phyloP scores from a whole-genome alignment of 345 rosid genomes.

The Salix arbutifolia region DNA sequence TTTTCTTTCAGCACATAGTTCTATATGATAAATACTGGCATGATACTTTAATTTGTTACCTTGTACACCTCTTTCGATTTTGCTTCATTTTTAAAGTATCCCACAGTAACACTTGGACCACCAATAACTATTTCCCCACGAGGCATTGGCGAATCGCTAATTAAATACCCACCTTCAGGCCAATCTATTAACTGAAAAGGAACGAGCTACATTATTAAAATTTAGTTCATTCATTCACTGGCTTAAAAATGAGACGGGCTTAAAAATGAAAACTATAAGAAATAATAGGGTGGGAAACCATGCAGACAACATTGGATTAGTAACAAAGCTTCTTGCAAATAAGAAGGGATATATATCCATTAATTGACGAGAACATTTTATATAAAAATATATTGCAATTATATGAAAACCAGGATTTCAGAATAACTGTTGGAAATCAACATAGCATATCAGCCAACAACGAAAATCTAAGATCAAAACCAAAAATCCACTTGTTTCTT shows the following conservation, averaged over 20 bases:
- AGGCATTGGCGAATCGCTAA: constrained; percentile 73
- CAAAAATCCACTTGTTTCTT: background rate
- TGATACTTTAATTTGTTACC: constrained; percentile 37
- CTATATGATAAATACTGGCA: background rate
- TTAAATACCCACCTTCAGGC: constrained; percentile 90
- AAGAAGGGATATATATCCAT: background rate
- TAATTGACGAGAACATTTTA: background rate
- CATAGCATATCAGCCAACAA: background rate
- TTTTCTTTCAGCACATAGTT: background rate
- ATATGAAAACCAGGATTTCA: background rate
- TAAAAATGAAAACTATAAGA: background rate
- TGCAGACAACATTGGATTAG: background rate
- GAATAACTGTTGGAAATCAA: background rate
- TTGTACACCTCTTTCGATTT: constrained; percentile 85
- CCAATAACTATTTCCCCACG: constrained; percentile 96
- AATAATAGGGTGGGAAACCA: background rate
- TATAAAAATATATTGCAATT: background rate
- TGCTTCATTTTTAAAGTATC: constrained; percentile 88
- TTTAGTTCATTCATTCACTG: background rate
- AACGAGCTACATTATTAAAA: background rate
- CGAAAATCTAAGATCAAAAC: background rate
- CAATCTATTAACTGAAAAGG: constrained; percentile 81
- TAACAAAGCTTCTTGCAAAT: background rate
- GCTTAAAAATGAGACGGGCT: background rate
- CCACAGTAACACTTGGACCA: constrained; percentile 86